Base-by-base conservation (phyloP, 176 grass and related monocot species). In the Aegilops bicornis region DNA sequence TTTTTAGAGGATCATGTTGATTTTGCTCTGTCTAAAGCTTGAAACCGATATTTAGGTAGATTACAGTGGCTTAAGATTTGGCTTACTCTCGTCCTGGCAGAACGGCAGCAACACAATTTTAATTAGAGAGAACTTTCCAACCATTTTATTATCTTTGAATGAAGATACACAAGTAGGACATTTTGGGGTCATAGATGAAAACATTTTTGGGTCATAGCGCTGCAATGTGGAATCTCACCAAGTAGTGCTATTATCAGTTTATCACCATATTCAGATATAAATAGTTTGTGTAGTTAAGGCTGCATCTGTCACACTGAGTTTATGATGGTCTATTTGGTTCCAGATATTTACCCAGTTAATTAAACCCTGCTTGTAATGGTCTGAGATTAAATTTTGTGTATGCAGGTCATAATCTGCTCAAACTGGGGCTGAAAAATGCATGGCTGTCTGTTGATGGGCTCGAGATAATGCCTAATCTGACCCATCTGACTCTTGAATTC, bases 401-500 rank as follows among this genome's bases (percentile, higher is more conserved):
- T 37, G 37, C 89, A 97, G 92, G 92, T 82, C 56, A 29, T 48
- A 88, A 85, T 75, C 91, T 95, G 84, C 0, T 83, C 45, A 92
- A 76, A 66, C 56, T 97, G 82, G 72, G 83, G 36, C 40, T 95
- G 71, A 88, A 66, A 88, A 97, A 97, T 77, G 85, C 92, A 50
- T 95, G 89, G 91, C 80, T 98, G 79, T 98, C 93, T 45, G 83
- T 91, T 69, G 71, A 91, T 68, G 87, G 87, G 48, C 89, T 98
- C 35, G 90, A 82, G 81, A 79, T 79, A 74, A 95, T 98, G 93
- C 79, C 61, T 33, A 93, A 81, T 42, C 83, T 95, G 20, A 88
- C 91, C 73, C 73, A 80, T 78, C 75, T 97, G 30, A 88, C 82
- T 0, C 87, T 98, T 73, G 89, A 90, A 32, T 91, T 91, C 25